Evolutionary conservation across 768 basidiomycete species (phyloP), one percentile per base, ranked within the genome.

Genomic region (Macrolepiota dolichaula): DNA sequence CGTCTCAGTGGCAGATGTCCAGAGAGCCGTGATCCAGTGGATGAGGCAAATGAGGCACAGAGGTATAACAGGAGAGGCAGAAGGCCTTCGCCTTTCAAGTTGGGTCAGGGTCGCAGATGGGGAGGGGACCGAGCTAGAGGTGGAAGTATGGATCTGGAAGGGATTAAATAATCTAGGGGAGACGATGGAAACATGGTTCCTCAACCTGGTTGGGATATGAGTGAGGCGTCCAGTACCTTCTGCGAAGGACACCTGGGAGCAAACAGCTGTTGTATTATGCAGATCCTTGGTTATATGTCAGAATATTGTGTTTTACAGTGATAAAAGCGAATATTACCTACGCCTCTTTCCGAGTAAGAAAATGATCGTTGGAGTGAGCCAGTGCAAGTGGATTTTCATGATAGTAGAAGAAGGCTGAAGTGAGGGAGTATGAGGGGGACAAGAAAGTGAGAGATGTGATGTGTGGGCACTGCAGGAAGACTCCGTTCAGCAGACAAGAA

Each of bases 61-160:
- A 17, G 10, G 0, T 0, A 15, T 12, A 9, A 3, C 17, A 2
- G 44, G 22, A 22, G 38, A 15, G 10, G 15, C 17, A 22, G 40
- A 24, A 3, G 11, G 29, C 29, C 29, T 22, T 6, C 19, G 47
- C 11, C 36, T 57, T 22, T 57, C 56, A 11, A 35, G 32, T 1
- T 49, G 46, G 47, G 29, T 57, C 19, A 50, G 46, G 17, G 13
- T 57, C 19, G 27, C 22, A 3, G 56, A 50, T 37, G 29, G 19
- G 9, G 56, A 57, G 17, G 56, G 56, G 46, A 27, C 35, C 9
- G 56, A 57, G 24, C 2, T 38, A 1, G 56, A 57, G 13, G 19
- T 40, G 0, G 56, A 57, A 27, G 46, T 57, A 10, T 57, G 56
- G 56, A 6, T 57, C 10, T 57, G 56, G 56, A 57, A 24, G 15